Conservation (phyloP, 2,329 filamentous ascomycete genomes). For the Calcarisporium arbuscula region DNA sequence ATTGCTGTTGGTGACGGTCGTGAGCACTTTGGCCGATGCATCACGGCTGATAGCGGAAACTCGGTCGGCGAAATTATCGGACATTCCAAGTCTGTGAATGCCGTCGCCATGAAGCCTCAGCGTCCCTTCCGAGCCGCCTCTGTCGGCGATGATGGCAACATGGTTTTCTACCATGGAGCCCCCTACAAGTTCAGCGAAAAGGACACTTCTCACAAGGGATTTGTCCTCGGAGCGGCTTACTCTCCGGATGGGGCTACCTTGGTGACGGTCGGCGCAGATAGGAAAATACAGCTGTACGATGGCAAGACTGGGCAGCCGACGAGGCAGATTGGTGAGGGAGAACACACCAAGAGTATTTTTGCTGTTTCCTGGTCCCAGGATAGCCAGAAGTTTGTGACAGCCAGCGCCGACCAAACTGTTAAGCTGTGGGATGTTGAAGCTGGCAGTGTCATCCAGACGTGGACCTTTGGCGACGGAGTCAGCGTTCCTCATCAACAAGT, state of each 20-base stretch:
- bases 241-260: slow-evolving; percentile 78
- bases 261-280: slow-evolving; percentile 88
- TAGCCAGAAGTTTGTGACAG: slow-evolving; percentile 80
- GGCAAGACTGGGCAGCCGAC: slow-evolving; percentile 88
- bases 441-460: slow-evolving; percentile 70
- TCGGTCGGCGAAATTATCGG: slow-evolving; percentile 90
- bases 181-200: slow-evolving; percentile 96
- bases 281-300: slow-evolving; percentile 88
- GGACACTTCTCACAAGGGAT: slow-evolving; percentile 75
- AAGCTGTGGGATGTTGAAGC: slow-evolving; percentile 88
- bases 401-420: slow-evolving; percentile 90
- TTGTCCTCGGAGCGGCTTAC: slow-evolving; percentile 82
- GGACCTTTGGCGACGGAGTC: slow-evolving; percentile 75
- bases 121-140: slow-evolving; percentile 88
- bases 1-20: slow-evolving; percentile 95
- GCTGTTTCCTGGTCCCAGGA: slow-evolving; percentile 85
- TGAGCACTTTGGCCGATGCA: slow-evolving; percentile 87
- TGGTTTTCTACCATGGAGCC: slow-evolving; percentile 89
- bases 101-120: slow-evolving; percentile 82
- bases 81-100: slow-evolving; percentile 85
- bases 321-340: slow-evolving; percentile 70
- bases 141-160: slow-evolving; percentile 79
- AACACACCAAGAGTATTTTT: slow-evolving; percentile 89
- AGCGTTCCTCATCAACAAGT: slow-evolving; percentile 84
- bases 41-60: slow-evolving; percentile 93